A percentile compares a stretch with the other conserved stretches of the same genome.
Evolutionary conservation across 1,284 basidiomycete genomes (phyloP).

Genomic region (Leccinum griseonigrum): DNA sequence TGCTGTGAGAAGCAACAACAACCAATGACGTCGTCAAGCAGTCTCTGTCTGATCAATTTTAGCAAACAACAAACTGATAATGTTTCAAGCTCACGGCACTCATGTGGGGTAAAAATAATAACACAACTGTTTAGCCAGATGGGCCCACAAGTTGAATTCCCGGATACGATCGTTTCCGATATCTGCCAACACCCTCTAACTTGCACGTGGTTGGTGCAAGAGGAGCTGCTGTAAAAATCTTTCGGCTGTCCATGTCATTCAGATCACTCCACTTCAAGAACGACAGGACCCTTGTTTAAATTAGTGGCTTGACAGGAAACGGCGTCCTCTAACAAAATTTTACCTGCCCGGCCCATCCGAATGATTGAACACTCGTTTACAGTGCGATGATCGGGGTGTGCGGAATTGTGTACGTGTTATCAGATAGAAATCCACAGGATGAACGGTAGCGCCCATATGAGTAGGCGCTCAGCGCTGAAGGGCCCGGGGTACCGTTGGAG

Average conservation of each 20-base stretch:
- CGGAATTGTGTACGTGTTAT: background rate
- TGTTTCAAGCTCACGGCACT: background rate
- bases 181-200: background rate
- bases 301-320: constrained; percentile 6
- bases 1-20: background rate
- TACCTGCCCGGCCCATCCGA: background rate
- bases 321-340: background rate
- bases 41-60: no score
- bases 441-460: background rate
- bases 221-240: background rate
- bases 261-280: background rate
- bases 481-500: background rate
- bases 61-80: background rate
- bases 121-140: background rate
- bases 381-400: constrained; percentile 12
- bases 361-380: background rate
- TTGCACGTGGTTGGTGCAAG: constrained; percentile 1
- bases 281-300: constrained; percentile 15
- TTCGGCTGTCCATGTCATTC: constrained; percentile 4
- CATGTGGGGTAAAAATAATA: background rate
- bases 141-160: background rate
- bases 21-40: background rate
- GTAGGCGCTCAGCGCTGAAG: background rate
- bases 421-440: background rate
- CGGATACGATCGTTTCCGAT: background rate